These are phyloP conservation scores for Trypanosoma grayi DNA, from an alignment of 208 protist species.

Conservation along the genomic window DNA sequence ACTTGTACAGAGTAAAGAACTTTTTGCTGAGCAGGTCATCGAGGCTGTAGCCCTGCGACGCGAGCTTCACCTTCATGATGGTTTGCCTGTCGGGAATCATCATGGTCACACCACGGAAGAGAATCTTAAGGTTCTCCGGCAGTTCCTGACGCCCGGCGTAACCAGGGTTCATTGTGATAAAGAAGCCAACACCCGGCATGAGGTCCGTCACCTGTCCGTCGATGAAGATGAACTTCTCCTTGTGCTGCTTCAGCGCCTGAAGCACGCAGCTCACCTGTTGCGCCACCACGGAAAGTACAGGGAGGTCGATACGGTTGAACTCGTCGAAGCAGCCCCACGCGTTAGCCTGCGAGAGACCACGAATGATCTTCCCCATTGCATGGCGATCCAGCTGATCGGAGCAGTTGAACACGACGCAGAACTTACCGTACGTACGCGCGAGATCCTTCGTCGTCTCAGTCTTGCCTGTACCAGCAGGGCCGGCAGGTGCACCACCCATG, in stretches of 20 bases:
- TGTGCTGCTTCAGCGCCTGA: constrained; percentile 91
- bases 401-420: constrained; percentile 95
- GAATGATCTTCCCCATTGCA: constrained; percentile 95
- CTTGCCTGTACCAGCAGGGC: constrained; percentile 97
- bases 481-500: constrained; percentile 96
- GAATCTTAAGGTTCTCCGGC: constrained; percentile 98
- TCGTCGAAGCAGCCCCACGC: constrained; percentile 94
- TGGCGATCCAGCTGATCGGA: constrained; percentile 93
- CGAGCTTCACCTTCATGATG: constrained; percentile 97
- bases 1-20: constrained; percentile 93
- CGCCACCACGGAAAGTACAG: constrained; percentile 93
- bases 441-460: constrained; percentile 97
- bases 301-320: constrained; percentile 95
- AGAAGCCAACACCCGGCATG: constrained; percentile 93
- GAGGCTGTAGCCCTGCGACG: constrained; percentile 91
- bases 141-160: constrained; percentile 98
- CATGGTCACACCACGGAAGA: constrained; percentile 98
- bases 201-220: constrained; percentile 90
- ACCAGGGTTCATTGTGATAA: constrained; percentile 99
- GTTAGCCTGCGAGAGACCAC: constrained; percentile 93
- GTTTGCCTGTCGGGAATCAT: constrained; percentile 98
- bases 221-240: constrained; percentile 93
- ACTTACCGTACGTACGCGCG: constrained; percentile 93
- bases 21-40: constrained; percentile 93
- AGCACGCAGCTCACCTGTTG: constrained; percentile 93